A percentile compares a stretch with the other conserved stretches of the same genome.
Conservation (phyloP, 78 protist species). For the Ministeria vibrans region DNA sequence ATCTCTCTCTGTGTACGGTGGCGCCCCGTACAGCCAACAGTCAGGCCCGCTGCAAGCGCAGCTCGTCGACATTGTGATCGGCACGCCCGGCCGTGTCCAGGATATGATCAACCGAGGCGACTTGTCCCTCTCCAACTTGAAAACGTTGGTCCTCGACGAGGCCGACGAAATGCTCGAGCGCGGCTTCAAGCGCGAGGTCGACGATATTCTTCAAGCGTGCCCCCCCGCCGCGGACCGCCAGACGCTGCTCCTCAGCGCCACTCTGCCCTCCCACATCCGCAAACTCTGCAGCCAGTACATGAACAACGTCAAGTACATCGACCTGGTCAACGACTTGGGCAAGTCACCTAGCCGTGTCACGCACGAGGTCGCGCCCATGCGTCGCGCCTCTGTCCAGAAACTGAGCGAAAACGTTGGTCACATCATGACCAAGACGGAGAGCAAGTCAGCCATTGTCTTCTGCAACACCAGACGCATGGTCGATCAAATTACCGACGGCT, state of each 20-base stretch:
- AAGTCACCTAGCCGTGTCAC: conserved; percentile 39
- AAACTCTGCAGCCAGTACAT: not conserved
- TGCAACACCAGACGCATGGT: conserved; percentile 35
- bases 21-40: conserved; percentile 68
- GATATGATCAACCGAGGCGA: conserved; percentile 92
- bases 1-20: conserved; percentile 92
- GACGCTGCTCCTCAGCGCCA: conserved; percentile 64
- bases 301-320: conserved; percentile 4
- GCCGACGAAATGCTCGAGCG: conserved; percentile 97
- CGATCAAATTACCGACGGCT: conserved; percentile 4
- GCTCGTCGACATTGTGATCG: conserved; percentile 88
- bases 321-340: not conserved
- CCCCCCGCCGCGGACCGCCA: conserved; percentile 45
- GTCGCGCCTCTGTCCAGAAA: not conserved
- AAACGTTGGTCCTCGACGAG: conserved; percentile 95
- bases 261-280: conserved; percentile 39
- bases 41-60: too few species aligned
- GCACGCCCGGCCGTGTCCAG: conserved; percentile 94
- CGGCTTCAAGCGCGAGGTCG: conserved; percentile 94
- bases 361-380: conserved; percentile 44
- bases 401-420: not conserved
- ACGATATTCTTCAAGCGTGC: conserved; percentile 66
- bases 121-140: conserved; percentile 65
- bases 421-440: conserved; percentile 20
- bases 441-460: conserved; percentile 33